Evolutionary conservation across 805 yeast genomes (phyloP), one percentile per base, ranked within the genome.

Genomic region (Yamadazyma nakazawae): DNA sequence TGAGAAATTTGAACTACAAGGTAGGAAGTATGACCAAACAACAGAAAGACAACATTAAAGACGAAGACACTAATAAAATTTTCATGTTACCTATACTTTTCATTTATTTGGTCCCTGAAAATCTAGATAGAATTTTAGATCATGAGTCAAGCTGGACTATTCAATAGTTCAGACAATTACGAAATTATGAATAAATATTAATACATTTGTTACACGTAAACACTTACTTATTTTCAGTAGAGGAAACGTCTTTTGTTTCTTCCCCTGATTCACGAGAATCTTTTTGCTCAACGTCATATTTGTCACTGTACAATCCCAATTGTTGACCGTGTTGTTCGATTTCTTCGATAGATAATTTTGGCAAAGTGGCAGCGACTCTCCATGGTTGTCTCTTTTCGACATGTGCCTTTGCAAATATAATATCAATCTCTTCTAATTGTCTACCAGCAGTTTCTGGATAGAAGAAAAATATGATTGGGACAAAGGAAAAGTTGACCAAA

Each of bases 341-440:
- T 62, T 83, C 82, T 47, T 68, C 68, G 50, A 62, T 62, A 16
- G 76, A 58, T 47, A 84, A 70, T 61, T 75, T 77, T 35, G 88
- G 88, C 73, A 84, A 55, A 45, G 74, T 67, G 34, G 74, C 70
- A 37, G 90, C 89, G 42, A 84, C 83, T 60, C 79, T 72, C 76
- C 74, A 83, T 18, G 84, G 79, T 50, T 72, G 75, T 52, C 74
- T 74, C 46, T 75, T 74, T 52, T 84, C 89, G 37, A 65, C 72
- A 53, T 74, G 62, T 4, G 85, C 78, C 66, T 78, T 79, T 60
- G 87, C 85, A 53, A 71, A 80, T 43, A 85, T 81, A 58, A 82
- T 81, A 61, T 72, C 75, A 42, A 68, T 64, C 56, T 73, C 78
- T 60, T 70, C 74, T 62, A 70, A 70, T 34, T 67, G 54, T 58